Conservation (phyloP, 2,329 filamentous ascomycete species). For the Tothia fuscella region DNA sequence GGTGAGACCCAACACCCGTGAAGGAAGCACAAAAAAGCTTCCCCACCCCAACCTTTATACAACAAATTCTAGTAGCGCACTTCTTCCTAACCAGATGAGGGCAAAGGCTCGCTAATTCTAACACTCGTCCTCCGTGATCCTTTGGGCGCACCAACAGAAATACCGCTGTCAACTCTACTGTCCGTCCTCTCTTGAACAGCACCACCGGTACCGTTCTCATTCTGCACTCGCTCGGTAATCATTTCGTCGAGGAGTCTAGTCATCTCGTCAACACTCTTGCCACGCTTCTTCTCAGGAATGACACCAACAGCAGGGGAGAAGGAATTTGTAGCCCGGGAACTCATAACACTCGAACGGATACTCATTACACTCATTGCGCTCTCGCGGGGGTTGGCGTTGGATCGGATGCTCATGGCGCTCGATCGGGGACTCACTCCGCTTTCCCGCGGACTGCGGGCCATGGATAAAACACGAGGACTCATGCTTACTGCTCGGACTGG, state of each 20-base stretch:
- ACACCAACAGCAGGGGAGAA: no score
- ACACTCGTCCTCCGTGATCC: slow-evolving; percentile 7
- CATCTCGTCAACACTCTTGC: slow-evolving; percentile 78
- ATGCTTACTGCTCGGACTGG: not conserved
- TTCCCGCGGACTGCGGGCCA: not conserved
- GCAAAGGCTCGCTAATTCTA: slow-evolving; percentile 5
- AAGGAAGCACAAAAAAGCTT: no score
- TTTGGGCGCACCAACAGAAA: not conserved
- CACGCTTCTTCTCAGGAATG: slow-evolving; percentile 34
- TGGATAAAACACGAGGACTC: not conserved
- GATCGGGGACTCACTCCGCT: not conserved
- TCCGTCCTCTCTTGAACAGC: not conserved
- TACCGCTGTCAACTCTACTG: not conserved
- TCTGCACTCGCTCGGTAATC: slow-evolving; percentile 55
- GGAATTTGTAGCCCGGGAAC: no score
- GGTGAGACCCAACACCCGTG: no score
- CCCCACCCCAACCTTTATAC: no score
- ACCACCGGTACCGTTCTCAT: not conserved
- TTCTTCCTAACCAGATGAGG: no score
- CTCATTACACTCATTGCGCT: no score
- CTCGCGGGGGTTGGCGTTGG: not conserved
- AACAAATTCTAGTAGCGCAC: no score
- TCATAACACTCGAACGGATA: no score
- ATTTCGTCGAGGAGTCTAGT: slow-evolving; percentile 90
- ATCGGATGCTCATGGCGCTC: not conserved